Evolutionary conservation across 805 yeast genomes (phyloP).

Genomic region (Ogataea dorogensis): DNA sequence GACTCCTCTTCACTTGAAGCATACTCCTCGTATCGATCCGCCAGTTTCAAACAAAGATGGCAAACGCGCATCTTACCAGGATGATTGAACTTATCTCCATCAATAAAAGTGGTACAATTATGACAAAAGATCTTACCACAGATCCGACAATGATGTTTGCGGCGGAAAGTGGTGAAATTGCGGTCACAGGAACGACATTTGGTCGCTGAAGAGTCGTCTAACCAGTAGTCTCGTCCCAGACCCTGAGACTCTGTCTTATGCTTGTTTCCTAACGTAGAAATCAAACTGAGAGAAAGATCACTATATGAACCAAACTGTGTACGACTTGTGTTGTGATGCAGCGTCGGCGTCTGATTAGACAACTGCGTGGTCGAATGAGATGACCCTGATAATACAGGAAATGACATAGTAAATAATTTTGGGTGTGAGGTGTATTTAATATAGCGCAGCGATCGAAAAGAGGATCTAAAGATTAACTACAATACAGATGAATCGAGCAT

Average conservation of each 20-base stretch:
- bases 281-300: conserved; percentile 26
- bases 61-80: conserved; percentile 77
- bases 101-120: conserved; percentile 69
- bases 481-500: conserved; percentile 1
- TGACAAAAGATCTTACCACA: conserved; percentile 96
- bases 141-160: conserved; percentile 92
- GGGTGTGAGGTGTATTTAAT: conserved; percentile 7
- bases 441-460: no score
- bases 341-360: conserved; percentile 20
- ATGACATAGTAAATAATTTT: conserved; percentile 6
- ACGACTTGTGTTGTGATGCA: conserved; percentile 9
- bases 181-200: conserved; percentile 84
- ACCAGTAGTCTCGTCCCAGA: conserved; percentile 83
- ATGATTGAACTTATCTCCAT: conserved; percentile 62
- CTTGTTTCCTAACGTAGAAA: conserved; percentile 23
- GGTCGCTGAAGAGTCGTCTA: conserved; percentile 89
- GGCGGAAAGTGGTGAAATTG: conserved; percentile 77
- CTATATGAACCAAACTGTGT: conserved; percentile 17
- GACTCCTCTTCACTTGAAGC: conserved; percentile 62
- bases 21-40: conserved; percentile 65
- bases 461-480: no score
- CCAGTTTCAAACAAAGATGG: conserved; percentile 60
- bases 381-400: conserved; percentile 20
- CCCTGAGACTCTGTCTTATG: conserved; percentile 35
- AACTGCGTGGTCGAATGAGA: conserved; percentile 28